Percentiles rank a stretch among this genome's conserved stretches.
Evolutionary conservation across 441 rosid species (phyloP).

Genomic region (Euphorbia corollata): DNA sequence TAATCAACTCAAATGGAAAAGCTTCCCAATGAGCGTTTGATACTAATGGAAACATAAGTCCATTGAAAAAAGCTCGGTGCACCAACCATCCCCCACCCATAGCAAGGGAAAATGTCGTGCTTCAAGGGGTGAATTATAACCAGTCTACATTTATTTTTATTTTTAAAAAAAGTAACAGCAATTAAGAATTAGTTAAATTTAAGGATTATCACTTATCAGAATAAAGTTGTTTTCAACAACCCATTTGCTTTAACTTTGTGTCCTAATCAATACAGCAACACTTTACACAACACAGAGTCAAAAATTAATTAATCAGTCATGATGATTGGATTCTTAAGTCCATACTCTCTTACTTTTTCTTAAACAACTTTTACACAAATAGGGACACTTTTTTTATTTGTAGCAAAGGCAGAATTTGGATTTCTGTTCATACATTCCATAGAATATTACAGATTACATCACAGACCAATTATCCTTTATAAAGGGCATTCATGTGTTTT

Average conservation of each 20-base stretch:
- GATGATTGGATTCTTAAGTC: conserved; percentile 28
- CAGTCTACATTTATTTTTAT: too few relatives aligned
- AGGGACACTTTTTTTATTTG: conserved; percentile 12
- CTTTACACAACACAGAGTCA: conserved; percentile 45
- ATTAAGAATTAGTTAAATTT: conserved; percentile 13
- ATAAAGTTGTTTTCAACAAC: conserved; percentile 18
- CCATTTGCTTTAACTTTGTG: conserved; percentile 39
- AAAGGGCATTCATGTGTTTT: not conserved
- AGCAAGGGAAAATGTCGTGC: too few relatives aligned
- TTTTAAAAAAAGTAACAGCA: not conserved
- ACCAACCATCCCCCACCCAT: too few relatives aligned
- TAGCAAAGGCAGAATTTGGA: conserved; percentile 23
- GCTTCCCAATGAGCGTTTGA: conserved; percentile 14
- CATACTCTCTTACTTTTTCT: conserved; percentile 6
- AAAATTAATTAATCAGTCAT: conserved; percentile 23
- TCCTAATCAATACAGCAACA: conserved; percentile 34
- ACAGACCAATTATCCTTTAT: not conserved
- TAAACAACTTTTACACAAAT: conserved; percentile 17
- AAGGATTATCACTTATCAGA: conserved; percentile 4
- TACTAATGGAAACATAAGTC: conserved; percentile 24
- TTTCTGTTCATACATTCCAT: conserved; percentile 11
- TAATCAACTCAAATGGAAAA: not conserved
- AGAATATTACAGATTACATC: too few relatives aligned
- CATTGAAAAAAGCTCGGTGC: conserved; percentile 5
- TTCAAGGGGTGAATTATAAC: too few relatives aligned